Evolutionary conservation across 257 asterid genomes (phyloP).

Genomic region (Dorcoceras hygrometricum): DNA sequence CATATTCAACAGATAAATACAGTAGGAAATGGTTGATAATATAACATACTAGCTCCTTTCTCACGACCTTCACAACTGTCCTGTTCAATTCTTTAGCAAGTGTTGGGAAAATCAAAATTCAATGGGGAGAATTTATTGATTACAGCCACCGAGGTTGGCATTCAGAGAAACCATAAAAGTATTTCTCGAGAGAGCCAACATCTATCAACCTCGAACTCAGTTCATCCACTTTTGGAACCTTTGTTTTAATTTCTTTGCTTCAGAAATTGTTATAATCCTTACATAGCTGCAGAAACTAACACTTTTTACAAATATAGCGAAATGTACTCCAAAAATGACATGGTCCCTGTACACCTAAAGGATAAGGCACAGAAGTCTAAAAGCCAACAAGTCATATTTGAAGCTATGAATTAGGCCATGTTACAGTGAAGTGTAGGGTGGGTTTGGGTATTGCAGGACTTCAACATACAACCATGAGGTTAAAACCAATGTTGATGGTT

Average conservation of each 20-base stretch:
- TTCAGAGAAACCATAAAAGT: neutral
- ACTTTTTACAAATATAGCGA: no score
- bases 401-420: neutral
- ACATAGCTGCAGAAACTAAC: neutral
- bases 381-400: neutral
- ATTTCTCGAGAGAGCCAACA: neutral
- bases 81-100: neutral
- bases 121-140: neutral
- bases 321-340: no score
- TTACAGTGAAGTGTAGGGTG: neutral
- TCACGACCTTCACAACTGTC: neutral
- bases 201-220: neutral
- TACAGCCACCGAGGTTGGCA: neutral
- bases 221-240: neutral
- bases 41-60: neutral
- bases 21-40: constrained; percentile 10
- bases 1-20: constrained; percentile 3
- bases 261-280: neutral
- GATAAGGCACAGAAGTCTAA: neutral
- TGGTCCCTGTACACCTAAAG: no score
- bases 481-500: neutral
- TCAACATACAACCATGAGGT: neutral
- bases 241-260: neutral
- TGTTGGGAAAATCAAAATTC: neutral
- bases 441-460: neutral